phyloP scores from a whole-genome alignment of 345 rosid species.

The Carallia pectinifolia region DNA sequence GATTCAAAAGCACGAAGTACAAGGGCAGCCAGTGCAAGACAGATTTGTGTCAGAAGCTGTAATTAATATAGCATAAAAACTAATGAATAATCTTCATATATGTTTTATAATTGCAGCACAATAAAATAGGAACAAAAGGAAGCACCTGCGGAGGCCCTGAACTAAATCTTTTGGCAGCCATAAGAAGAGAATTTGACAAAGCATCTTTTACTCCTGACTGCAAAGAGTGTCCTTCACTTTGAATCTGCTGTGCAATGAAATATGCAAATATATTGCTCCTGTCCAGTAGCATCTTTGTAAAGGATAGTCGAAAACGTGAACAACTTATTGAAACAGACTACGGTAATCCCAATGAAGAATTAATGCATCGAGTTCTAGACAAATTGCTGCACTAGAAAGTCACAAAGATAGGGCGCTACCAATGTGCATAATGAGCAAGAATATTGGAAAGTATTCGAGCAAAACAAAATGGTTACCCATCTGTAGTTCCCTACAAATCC shows the following conservation, averaged over 20 bases:
- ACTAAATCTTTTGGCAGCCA: constrained; percentile 80
- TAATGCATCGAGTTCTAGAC: no score
- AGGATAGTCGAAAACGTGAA: no score
- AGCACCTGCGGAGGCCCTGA: constrained; percentile 92
- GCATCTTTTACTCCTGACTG: constrained; percentile 72
- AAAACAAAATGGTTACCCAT: neutral
- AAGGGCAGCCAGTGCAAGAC: constrained; percentile 86
- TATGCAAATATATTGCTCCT: neutral
- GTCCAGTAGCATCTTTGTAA: neutral
- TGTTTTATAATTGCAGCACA: neutral
- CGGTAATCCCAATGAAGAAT: no score
- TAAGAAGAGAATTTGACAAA: constrained; percentile 73
- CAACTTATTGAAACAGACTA: no score
- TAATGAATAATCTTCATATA: constrained; percentile 1
- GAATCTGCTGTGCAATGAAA: constrained; percentile 56
- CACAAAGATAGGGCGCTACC: neutral
- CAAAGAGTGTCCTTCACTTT: constrained; percentile 74
- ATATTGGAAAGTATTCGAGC: neutral
- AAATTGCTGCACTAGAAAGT: no score
- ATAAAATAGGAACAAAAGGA: constrained; percentile 14
- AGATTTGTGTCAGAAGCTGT: constrained; percentile 94
- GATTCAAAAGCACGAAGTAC: constrained; percentile 67
- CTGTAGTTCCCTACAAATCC: no score
- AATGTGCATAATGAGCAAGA: neutral
- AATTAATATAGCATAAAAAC: constrained; percentile 21